Evolutionary conservation across 805 yeast species (phyloP), one percentile per base, ranked within the genome.

Genomic region (Lipomyces lipofer): DNA sequence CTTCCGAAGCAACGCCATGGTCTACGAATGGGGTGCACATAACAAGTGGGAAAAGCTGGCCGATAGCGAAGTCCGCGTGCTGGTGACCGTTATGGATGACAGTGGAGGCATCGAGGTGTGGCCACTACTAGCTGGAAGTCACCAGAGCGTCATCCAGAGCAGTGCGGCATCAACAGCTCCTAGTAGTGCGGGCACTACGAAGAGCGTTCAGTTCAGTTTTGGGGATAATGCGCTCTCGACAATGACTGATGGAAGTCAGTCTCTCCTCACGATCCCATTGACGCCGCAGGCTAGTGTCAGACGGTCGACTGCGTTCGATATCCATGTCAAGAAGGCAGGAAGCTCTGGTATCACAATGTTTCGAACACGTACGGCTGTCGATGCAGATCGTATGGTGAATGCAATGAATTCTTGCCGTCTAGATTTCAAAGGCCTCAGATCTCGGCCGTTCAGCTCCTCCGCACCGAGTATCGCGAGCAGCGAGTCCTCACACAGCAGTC

Each of bases 221-320:
- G 59, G 42, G 2, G 56, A 56, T 39, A 48, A 35, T 9, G 45
- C 44, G 19, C 38, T 48, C 4, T 45, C 40, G 7, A 21, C 46
- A 24, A 17, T 13, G 17, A 43, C 15, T 22, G 51, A 47, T 21
- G 35, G 44, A 13, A 43, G 33, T 1, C 21, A 45, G 24, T 57
- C 64, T 8, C 30, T 60, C 27, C 48, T 60, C 21, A n/a, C 58
- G 12, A 38, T 60, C 13, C 33, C 43, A 7, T 28, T 60, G 8
- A 57, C 49, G 8, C 33, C 43, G 24, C 53, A 43, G 13, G 46
- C 63, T 6, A 48, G 19, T 22, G 45, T 57, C 17, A 47, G 63
- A 22, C 52, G 59, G 9, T 54, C 62, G 8, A 62, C 66, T 3
- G 65, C 61, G 12, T 60, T 63, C 32, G 66, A 63, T 38, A 43